Percentiles rank a stretch among this genome's conserved stretches.
phyloP scores from a whole-genome alignment of 306 rosid genomes.

The Senna tora region DNA sequence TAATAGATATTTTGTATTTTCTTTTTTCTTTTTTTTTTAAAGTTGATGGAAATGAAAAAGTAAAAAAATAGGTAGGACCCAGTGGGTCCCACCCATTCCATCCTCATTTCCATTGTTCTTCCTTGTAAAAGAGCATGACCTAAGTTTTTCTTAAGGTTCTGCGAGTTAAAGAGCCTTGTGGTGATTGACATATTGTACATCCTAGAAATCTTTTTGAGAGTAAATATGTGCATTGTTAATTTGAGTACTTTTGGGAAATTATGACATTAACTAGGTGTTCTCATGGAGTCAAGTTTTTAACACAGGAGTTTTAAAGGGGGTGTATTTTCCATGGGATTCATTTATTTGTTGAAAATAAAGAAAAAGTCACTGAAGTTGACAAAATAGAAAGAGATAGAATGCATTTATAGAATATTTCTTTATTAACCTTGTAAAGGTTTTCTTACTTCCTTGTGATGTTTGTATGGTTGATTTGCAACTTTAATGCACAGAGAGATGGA shows the following conservation, averaged over 20 bases:
- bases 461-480: slow-evolving; percentile 33
- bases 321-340: neutral
- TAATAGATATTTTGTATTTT: no score
- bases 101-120: no score
- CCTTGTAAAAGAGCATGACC: no score
- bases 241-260: neutral
- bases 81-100: no score
- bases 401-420: slow-evolving; percentile 14
- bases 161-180: neutral
- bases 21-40: no score
- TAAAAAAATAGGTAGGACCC: no score
- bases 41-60: no score
- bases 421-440: slow-evolving; percentile 19
- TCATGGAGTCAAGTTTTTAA: neutral
- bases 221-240: neutral
- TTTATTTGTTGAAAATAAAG: slow-evolving; percentile 25
- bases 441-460: slow-evolving; percentile 32
- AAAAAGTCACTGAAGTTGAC: slow-evolving; percentile 23
- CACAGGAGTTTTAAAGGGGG: neutral
- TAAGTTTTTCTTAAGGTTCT: neutral
- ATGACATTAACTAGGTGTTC: neutral
- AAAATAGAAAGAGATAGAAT: slow-evolving; percentile 19
- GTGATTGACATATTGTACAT: neutral
- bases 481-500: slow-evolving; percentile 68
- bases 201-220: neutral